Conservation (phyloP, 345 rosid genomes). For the Citrus hindsii region DNA sequence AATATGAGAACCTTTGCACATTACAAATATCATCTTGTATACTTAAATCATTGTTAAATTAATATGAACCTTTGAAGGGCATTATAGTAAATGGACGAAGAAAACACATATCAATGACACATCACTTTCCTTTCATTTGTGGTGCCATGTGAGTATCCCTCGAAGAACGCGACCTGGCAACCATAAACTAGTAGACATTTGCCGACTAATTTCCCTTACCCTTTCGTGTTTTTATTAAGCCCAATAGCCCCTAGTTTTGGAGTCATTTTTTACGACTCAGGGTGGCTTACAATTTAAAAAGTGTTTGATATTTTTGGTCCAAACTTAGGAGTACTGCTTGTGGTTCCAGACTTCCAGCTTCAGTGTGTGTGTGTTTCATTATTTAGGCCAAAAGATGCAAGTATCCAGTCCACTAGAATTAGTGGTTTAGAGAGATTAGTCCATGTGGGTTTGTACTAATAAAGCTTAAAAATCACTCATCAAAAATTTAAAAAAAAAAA, state of each 20-base stretch:
- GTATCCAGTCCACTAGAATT: conserved; percentile 10
- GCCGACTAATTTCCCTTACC: conserved; percentile 16
- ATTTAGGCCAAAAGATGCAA: conserved; percentile 1
- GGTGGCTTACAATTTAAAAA: background rate
- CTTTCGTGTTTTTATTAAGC: conserved; percentile 4
- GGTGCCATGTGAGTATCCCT: conserved; percentile 62
- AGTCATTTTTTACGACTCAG: conserved; percentile 3
- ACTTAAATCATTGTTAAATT: background rate
- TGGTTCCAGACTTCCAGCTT: background rate
- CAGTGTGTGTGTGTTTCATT: background rate
- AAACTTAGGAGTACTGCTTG: background rate
- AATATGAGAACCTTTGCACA: background rate
- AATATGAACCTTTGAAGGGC: background rate
- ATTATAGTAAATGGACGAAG: background rate
- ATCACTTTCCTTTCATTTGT: conserved; percentile 38
- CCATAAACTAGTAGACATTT: conserved; percentile 22
- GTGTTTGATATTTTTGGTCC: background rate
- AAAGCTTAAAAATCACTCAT: no score
- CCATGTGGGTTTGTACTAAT: conserved; percentile 19
- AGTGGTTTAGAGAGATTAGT: conserved; percentile 3
- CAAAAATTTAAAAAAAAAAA: background rate
- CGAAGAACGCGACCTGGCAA: conserved; percentile 44
- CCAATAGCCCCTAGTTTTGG: background rate
- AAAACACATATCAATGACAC: conserved; percentile 15
- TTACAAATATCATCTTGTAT: background rate